Percentiles rank a stretch among this genome's conserved stretches.
Conservation (phyloP, 2,329 filamentous ascomycete species). For the Ceratocystis diversiconidia region DNA sequence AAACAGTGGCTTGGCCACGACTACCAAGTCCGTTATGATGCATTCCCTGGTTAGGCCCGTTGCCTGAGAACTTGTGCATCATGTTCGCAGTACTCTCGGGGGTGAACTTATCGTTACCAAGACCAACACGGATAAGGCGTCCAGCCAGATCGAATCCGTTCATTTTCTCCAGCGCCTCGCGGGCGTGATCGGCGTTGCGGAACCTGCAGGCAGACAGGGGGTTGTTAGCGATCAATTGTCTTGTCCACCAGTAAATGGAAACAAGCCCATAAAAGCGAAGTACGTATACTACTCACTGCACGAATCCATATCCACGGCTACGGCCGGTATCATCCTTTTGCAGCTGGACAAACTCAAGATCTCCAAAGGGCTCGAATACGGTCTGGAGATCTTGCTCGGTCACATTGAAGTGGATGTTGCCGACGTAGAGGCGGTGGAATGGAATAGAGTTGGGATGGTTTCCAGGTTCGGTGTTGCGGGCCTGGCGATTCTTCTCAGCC, state of each 20-base stretch:
- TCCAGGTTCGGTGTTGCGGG: conserved; percentile 61
- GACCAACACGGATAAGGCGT: conserved; percentile 92
- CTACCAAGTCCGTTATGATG: conserved; percentile 83
- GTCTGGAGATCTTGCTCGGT: conserved; percentile 90
- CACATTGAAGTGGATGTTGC: conserved; percentile 99
- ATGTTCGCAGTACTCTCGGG: conserved; percentile 89
- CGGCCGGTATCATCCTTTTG: conserved; percentile 89
- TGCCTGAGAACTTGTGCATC: conserved; percentile 79
- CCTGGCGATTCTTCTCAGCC: conserved; percentile 97
- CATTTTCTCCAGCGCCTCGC: conserved; percentile 95
- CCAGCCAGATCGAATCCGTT: conserved; percentile 97
- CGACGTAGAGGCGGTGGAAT: conserved; percentile 95
- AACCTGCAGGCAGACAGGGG: conserved; percentile 43
- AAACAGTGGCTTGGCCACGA: conserved; percentile 54
- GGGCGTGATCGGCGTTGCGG: conserved; percentile 76
- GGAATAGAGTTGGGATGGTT: conserved; percentile 69
- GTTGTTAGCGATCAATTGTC: conserved; percentile 25
- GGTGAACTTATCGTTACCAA: conserved; percentile 99
- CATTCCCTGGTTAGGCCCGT: conserved; percentile 50
- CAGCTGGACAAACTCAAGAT: conserved; percentile 92
- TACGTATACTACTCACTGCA: conserved; percentile 57
- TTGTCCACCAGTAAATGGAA: no score
- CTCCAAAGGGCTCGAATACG: conserved; percentile 94
- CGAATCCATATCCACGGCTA: conserved; percentile 93
- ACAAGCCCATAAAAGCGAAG: background rate